A percentile compares a stretch with the other conserved stretches of the same genome.
phyloP scores from a whole-genome alignment of 179 eudicot genomes.

The Patellifolia procumbens region DNA sequence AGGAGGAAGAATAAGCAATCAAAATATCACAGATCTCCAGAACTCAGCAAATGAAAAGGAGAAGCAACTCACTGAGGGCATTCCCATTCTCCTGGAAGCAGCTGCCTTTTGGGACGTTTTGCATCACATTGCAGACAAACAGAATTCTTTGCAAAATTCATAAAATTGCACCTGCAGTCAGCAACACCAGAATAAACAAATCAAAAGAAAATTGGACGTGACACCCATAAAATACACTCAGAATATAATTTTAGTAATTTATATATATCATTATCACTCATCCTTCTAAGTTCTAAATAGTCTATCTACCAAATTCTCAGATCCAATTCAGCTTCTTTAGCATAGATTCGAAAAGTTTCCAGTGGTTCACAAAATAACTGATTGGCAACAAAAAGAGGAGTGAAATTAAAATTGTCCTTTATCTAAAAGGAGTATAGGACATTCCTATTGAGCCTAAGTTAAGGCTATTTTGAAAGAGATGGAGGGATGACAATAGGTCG shows the following conservation, averaged over 20 bases:
- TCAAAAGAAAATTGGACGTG: background rate
- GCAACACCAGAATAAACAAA: slow-evolving; percentile 17
- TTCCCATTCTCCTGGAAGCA: slow-evolving; percentile 99
- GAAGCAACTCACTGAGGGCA: slow-evolving; percentile 81
- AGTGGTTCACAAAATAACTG: background rate
- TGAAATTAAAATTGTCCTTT: background rate
- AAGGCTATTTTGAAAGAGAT: background rate
- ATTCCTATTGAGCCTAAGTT: no score
- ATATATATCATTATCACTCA: background rate
- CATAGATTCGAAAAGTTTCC: no score
- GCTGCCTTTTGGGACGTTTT: slow-evolving; percentile 90
- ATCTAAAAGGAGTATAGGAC: background rate
- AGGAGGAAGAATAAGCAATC: background rate
- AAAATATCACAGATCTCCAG: background rate
- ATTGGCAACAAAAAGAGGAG: background rate
- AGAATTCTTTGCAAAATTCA: slow-evolving; percentile 92
- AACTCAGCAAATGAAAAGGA: slow-evolving; percentile 2
- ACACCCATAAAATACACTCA: background rate
- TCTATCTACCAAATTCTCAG: background rate
- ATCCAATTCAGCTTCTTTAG: background rate
- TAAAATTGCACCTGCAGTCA: slow-evolving; percentile 84
- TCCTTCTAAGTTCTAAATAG: slow-evolving; percentile 1
- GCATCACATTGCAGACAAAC: slow-evolving; percentile 96
- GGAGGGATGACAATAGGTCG: background rate
- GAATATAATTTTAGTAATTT: background rate